A percentile compares a stretch with the other conserved stretches of the same genome.
Evolutionary conservation across 768 basidiomycete species (phyloP).

Genomic region (Lactarius pseudohatsudake): DNA sequence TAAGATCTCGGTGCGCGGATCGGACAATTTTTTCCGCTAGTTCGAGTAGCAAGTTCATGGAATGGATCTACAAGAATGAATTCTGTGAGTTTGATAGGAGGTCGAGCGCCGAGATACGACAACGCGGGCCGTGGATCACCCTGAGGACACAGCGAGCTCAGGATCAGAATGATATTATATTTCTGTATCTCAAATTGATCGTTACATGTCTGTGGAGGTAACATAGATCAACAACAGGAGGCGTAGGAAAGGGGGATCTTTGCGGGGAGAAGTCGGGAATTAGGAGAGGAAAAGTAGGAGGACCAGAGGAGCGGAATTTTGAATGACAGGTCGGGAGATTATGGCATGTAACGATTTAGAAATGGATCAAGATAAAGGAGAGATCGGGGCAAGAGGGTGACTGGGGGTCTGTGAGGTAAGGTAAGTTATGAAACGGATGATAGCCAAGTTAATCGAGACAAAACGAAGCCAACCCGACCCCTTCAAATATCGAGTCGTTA

Average conservation of each 20-base stretch:
- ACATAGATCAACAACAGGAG: neutral
- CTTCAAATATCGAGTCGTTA: neutral
- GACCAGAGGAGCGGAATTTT: neutral
- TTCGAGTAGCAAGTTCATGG: neutral
- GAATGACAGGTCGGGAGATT: neutral
- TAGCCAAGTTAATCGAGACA: neutral
- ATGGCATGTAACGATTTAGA: neutral
- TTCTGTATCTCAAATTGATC: no score
- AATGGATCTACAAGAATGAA: neutral
- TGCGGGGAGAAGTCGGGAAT: neutral
- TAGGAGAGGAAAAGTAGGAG: neutral
- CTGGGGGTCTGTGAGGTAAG: neutral
- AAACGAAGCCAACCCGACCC: neutral
- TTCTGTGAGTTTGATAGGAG: neutral
- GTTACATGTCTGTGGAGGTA: neutral
- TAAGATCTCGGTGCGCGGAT: neutral
- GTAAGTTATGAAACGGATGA: neutral
- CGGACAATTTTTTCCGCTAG: neutral
- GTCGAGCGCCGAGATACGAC: neutral
- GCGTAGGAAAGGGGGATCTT: neutral
- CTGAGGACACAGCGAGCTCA: no score
- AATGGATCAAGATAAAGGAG: slow-evolving; percentile 1
- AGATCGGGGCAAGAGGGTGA: neutral
- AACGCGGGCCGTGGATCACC: neutral
- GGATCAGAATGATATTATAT: no score